Percentiles rank a stretch among this genome's conserved stretches.
phyloP scores from a whole-genome alignment of 495 filamentous ascomycete genomes.

The Neurospora sp. region DNA sequence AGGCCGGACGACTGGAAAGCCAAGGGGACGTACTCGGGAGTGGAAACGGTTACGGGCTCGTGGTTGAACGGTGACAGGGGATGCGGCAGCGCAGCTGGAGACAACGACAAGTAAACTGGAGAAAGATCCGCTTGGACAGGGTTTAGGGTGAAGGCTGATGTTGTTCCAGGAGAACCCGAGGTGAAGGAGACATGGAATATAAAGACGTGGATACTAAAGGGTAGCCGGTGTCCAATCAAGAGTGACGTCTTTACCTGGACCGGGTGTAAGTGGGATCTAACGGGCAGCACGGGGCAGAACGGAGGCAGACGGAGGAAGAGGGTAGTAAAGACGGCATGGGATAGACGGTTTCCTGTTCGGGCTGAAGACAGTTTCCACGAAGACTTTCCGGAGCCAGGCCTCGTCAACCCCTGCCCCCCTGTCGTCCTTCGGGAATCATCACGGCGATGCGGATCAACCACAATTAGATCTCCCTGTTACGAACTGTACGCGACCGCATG shows the following conservation, averaged over 20 bases:
- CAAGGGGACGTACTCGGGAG: background rate
- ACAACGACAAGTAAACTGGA: conserved; percentile 13
- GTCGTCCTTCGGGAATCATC: conserved; percentile 10
- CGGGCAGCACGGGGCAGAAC: background rate
- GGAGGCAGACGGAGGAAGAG: background rate
- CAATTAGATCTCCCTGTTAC: background rate
- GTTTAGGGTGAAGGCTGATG: conserved; percentile 7
- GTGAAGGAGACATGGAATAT: conserved; percentile 15
- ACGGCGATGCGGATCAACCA: background rate
- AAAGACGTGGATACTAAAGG: conserved; percentile 14
- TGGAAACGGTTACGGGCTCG: background rate
- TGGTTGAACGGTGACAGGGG: conserved; percentile 16
- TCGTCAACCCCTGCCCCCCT: conserved; percentile 12
- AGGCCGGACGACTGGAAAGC: conserved; percentile 1
- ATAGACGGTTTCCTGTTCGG: conserved; percentile 3
- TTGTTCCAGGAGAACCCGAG: conserved; percentile 15
- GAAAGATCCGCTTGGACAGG: conserved; percentile 20
- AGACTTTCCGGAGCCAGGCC: conserved; percentile 26
- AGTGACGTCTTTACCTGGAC: conserved; percentile 14
- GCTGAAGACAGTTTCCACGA: conserved; percentile 19
- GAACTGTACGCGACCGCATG: background rate
- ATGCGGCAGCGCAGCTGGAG: conserved; percentile 11
- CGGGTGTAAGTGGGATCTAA: conserved; percentile 16
- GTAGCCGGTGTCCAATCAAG: conserved; percentile 11
- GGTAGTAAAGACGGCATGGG: background rate